Percentiles rank a stretch among this genome's conserved stretches.
These are phyloP conservation scores for Plenodomus lindquistii DNA, from an alignment of 2,329 filamentous ascomycete species.

Conservation along the genomic window DNA sequence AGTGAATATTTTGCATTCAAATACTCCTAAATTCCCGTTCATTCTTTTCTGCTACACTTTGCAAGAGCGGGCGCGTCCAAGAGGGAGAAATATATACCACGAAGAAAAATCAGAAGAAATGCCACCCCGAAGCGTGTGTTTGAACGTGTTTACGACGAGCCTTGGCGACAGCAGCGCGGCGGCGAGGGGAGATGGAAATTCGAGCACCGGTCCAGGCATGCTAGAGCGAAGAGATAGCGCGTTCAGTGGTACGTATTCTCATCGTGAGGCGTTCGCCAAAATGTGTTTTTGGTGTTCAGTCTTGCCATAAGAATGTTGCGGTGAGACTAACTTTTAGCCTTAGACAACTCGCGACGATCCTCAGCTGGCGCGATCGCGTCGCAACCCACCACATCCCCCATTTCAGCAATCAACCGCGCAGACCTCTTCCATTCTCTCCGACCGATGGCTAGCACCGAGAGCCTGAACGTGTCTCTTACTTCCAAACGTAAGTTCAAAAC, in stretches of 20 bases:
- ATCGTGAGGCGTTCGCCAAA: not conserved
- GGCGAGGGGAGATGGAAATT: conserved; percentile 31
- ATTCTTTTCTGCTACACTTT: conserved; percentile 6
- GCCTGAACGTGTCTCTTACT: conserved; percentile 23
- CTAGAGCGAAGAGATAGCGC: conserved; percentile 36
- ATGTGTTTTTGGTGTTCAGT: not conserved
- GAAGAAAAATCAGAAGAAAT: conserved; percentile 28
- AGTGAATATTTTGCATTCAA: conserved; percentile 31
- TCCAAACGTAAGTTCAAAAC: conserved; percentile 28
- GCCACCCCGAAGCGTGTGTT: conserved; percentile 42
- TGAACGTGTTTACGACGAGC: conserved; percentile 43
- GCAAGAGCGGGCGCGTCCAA: conserved; percentile 11
- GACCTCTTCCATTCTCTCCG: conserved; percentile 28
- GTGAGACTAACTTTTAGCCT: not conserved
- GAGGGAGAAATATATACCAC: conserved; percentile 8
- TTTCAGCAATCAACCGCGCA: conserved; percentile 26
- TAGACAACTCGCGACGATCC: conserved; percentile 24
- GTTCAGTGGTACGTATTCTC: conserved; percentile 27
- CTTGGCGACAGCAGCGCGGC: conserved; percentile 32
- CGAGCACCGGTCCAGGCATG: conserved; percentile 4
- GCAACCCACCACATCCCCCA: conserved; percentile 16
- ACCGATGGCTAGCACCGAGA: conserved; percentile 30
- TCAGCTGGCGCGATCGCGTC: conserved; percentile 27
- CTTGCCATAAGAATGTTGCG: not conserved
- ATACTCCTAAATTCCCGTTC: conserved; percentile 20